Base-by-base conservation (phyloP, 2,329 filamentous ascomycete genomes). In the Pyricularia grisea region DNA sequence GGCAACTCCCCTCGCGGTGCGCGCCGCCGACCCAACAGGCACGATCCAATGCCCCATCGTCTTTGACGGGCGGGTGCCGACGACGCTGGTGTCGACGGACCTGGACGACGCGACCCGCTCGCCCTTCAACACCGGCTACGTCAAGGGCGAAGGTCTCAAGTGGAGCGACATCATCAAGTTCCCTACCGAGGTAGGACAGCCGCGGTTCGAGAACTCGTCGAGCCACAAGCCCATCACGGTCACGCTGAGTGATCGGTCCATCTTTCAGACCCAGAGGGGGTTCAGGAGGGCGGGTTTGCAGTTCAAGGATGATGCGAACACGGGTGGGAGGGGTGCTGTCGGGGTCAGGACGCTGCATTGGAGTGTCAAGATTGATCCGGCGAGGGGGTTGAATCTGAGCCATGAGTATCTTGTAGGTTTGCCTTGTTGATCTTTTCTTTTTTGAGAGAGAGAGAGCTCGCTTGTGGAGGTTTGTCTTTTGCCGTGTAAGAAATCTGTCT, bases 241-340 rank as follows among this genome's bases (percentile, higher is more conserved):
- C 25, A 82, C 80, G 68, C 75, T 83, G 72, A 77, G 75, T 73
- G 81, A 83, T 74, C 70, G 74, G 68, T 80, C 78, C 74, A 77
- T 83, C 74, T 83, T 82, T 76, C 79, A 81, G 76, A 75, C 72
- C 36, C 81, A 83, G 75, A 76, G 78, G 63, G 81, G 81, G 27
- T 83, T 83, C 77, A 78, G 81, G n/a, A 77, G 81, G 64, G 81
- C 78, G 3, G 81, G 81, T 0, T 74, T 83, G 67, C 80, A 80
- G 74, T 79, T 83, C 74, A 74, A 76, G 70, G 77, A 75, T 69
- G 81, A 82, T 73, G 74, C 74, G 66, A 83, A 83, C 74, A 75
- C 72, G 50, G 76, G 74, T 65, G 77, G 79, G 36, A 77, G 78
- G 0, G 81, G 78, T 0, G 75, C 72, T 27, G 70, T 68, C 61